Evolutionary conservation across 2,329 filamentous ascomycete genomes (phyloP), one percentile per base, ranked within the genome.

Genomic region (Penicillium rolfsii): DNA sequence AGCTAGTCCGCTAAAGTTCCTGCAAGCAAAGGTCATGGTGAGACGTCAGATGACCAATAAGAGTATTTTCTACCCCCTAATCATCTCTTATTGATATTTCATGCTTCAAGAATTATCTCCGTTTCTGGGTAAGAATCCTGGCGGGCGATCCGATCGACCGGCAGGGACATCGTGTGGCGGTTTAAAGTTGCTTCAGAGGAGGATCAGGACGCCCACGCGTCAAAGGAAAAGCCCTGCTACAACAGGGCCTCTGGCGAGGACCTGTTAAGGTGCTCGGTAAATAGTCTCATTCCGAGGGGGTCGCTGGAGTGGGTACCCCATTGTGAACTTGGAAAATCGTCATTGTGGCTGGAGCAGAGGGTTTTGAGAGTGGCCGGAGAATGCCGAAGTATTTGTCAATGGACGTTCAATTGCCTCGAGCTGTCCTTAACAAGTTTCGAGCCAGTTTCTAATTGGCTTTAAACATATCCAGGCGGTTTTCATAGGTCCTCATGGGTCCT

Each of bases 301-400:
- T 26, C 24, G 38, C 53, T 52, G 57, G 62, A 62, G 14, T 58
- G 11, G 24, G 50, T 60, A 55, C 24, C 57, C 57, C 45, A 12
- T 57, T 62, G 50, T 49, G 45, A 59, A 52, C 30, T 30, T 19
- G 26, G 19, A 35, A 53, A n/a, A 19, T 14, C 7, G 26, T 16
- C 14, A 33, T 35, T 19, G 12, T 53, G 14, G 12, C 50, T 40
- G 1, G n/a, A n/a, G 33, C 11, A 14, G 11, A 40, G 22, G 9
- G 11, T 9, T 35, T 53, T 53, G 45, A 55, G 55, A 52, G 40
- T 54, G 50, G 46, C 50, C 60, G 60, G 55, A 41, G 55, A 60
- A 54, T 48, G 40, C 60, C 60, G 55, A 60, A 52, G 57, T 24
- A 52, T 26, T 1, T 22, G 19, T 22, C 1, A 22, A 22, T 22